Conservation (phyloP, 1,284 basidiomycete genomes). For the Cystobasidium slooffiae region DNA sequence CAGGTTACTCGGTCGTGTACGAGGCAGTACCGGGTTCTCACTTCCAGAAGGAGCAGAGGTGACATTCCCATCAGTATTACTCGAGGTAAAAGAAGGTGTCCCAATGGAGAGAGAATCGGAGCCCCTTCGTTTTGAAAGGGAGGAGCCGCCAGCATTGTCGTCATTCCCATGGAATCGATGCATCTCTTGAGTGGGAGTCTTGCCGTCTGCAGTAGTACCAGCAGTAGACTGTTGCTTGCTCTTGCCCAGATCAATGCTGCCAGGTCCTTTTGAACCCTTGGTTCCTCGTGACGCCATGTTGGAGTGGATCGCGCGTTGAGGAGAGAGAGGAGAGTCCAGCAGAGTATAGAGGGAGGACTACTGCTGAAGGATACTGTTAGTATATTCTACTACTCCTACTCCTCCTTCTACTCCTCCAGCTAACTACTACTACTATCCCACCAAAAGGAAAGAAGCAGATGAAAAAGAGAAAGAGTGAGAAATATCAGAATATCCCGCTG, state of each 20-base stretch:
- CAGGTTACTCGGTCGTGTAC: constrained; percentile 15
- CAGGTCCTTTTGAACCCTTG: background rate
- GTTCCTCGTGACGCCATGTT: constrained; percentile 10
- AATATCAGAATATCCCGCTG: too few relatives aligned
- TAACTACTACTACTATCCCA: too few relatives aligned
- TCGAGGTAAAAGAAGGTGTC: constrained; percentile 3
- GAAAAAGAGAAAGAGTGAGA: too few relatives aligned
- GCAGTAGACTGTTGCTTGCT: background rate
- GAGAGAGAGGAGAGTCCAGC: too few relatives aligned
- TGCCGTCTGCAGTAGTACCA: background rate
- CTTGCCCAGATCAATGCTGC: background rate
- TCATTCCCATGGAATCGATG: background rate
- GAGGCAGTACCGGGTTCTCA: constrained; percentile 12
- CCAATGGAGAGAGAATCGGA: constrained; percentile 40
- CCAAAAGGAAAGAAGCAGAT: too few relatives aligned
- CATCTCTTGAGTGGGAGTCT: constrained; percentile 22
- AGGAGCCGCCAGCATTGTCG: background rate
- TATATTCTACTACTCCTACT: too few relatives aligned
- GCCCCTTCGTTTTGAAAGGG: constrained; percentile 36
- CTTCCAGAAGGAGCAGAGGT: constrained; percentile 2
- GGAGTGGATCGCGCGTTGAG: background rate
- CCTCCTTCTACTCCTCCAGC: too few relatives aligned
- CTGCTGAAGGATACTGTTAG: too few relatives aligned
- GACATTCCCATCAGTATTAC: background rate
- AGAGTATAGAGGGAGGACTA: too few relatives aligned